Evolutionary conservation across 2,329 filamentous ascomycete species (phyloP).

Genomic region (Alternaria burnsii): DNA sequence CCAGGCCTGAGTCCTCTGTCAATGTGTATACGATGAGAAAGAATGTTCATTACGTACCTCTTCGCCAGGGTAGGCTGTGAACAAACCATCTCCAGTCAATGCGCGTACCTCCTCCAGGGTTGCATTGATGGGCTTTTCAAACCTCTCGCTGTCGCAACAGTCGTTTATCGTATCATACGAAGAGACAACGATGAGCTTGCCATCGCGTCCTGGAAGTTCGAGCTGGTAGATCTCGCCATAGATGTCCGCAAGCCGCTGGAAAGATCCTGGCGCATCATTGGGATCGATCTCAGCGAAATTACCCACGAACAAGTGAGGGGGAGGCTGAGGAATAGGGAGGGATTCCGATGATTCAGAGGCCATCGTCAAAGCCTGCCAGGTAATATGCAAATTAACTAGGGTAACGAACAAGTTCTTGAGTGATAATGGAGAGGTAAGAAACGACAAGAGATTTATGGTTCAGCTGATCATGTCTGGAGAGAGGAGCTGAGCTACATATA

Average conservation of each 20-base stretch:
- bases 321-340: constrained; percentile 13
- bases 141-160: constrained; percentile 10
- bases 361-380: constrained; percentile 1
- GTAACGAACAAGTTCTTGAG: not conserved
- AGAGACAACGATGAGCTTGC: constrained; percentile 11
- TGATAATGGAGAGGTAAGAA: not conserved
- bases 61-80: constrained; percentile 14
- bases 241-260: constrained; percentile 12
- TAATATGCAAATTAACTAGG: not conserved
- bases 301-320: constrained; percentile 9
- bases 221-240: constrained; percentile 18
- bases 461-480: not conserved
- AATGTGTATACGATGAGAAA: not conserved
- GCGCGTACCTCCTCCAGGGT: constrained; percentile 15
- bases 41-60: not conserved
- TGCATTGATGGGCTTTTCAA: constrained; percentile 13
- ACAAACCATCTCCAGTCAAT: constrained; percentile 11
- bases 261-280: constrained; percentile 6
- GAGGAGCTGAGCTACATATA: constrained; percentile 6
- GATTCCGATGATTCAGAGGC: constrained; percentile 8
- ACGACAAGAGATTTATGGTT: not conserved
- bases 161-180: constrained; percentile 18
- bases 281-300: constrained; percentile 14
- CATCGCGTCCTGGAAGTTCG: constrained; percentile 8
- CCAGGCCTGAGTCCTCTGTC: constrained; percentile 4